Evolutionary conservation across 495 filamentous ascomycete genomes (phyloP), one percentile per base, ranked within the genome.

Genomic region (Beverwykella pulmonaria): DNA sequence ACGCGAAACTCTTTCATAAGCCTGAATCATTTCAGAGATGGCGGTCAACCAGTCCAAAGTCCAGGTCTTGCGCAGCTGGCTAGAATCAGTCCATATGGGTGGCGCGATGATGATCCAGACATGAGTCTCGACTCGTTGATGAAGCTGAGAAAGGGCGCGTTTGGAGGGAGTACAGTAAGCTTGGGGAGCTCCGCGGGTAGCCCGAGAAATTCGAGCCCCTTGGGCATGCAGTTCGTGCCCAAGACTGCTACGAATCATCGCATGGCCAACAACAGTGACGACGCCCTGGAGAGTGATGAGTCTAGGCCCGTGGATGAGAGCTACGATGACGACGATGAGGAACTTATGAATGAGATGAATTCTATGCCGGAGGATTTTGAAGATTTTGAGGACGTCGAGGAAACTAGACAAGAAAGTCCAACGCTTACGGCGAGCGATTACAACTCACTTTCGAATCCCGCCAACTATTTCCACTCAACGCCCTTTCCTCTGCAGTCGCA

Each of bases 1-100:
- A 96, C 94, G 53, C 86, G 95, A 54, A 98, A 97, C 73, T 93
- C 90, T 2, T 84, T 94, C 69, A 90, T 94, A 81, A 88, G 84
- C 30, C 76, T 92, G 34, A 83, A 82, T 36, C 79, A 91, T 63
- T 86, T 87, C 63, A 78, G 82, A n/a, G 59, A 69, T 49, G 39
- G 65, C 1, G 22, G 70, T 73, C 52, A 73, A 74, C 64, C 67
- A 41, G 53, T 84, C 65, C 61, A 82, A 57, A 78, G 84, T 66
- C 88, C 90, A 0, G 88, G 86, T 0, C 74, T 93, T 48, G 85
- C 88, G 1, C 88, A 93, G 75, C 75, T 94, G 49, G 87, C 88
- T 10, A 83, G 89, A 63, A 82, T 93, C 79, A 82, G 86, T 20
- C 71, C 73, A 15, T 80, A 78, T 52, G 79, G 82, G 2, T 73